Evolutionary conservation across 2,329 filamentous ascomycete species (phyloP), one percentile per base, ranked within the genome.

Genomic region (Colletotrichum tropicale): DNA sequence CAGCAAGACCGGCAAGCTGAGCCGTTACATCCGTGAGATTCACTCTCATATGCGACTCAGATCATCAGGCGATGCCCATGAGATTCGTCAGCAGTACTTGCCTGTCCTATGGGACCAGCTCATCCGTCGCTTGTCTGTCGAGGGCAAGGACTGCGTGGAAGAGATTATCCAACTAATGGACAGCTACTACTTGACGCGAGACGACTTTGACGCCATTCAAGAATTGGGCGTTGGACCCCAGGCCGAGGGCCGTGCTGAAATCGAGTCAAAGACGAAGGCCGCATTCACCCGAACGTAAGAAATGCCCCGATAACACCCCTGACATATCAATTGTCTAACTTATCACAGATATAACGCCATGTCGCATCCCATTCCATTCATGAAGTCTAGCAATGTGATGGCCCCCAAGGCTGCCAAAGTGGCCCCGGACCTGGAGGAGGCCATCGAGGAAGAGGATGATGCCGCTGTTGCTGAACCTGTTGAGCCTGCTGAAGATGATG

Each of bases 111-210:
- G 96, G 95, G 91, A 94, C 61, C 92, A 93, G 81, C 89, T 96
- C 26, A 89, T 98, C 78, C 93, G 94, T 80, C 90, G 92, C 74
- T 87, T 99, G 70, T 91, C 95, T 80, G 83, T 87, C 0, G 93
- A 98, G 73, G 97, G 97, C 80, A 97, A 95, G 81, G 96, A 98
- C 1, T 91, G 91, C 9, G 94, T 98, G 6, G 89, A 91, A 2
- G 93, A 94, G 3, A 93, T 98, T 70, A 99, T 99, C 81, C 92
- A 97, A 70, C 89, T 98, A 70, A 98, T 99, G 97, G 97, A 99
- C 82, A 96, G 94, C 82, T 99, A 99, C 85, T 99, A 94, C 84
- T 88, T 99, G 73, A 98, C 97, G 1, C 94, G 94, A 77, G 97
- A 99, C 28, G 97, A 99, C 83, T 98, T 96, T 84, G 97, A 99